Base-by-base conservation (phyloP, 2,329 filamentous ascomycete genomes). In the Phoma sp. region DNA sequence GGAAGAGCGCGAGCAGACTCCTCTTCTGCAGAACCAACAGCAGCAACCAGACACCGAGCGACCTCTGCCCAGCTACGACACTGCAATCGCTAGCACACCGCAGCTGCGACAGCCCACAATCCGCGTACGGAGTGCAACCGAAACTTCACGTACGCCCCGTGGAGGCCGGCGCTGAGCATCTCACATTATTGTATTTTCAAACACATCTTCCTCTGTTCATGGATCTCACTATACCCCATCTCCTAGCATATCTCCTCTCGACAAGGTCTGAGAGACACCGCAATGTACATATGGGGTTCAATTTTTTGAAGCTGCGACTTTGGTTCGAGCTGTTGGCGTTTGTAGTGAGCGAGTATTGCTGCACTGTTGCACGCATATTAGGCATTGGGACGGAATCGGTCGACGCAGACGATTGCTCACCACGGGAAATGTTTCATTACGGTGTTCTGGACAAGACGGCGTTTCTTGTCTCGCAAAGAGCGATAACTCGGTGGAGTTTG, bases 31-130 rank as follows among this genome's bases (percentile, higher is more conserved):
- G 38, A 61, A 64, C 25, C 62, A 59, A 35, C 66, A 65, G 57
- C 58, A 60, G 48, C 36, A 54, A 55, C 57, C 47, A 11, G 49
- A 55, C 46, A 48, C 44, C 51, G 59, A 75, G 88, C 90, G 48
- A 23, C 90, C 91, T 0, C 92, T 95, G 59, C 91, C 91, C 2
- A 93, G 86, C 66, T 96, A 96, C 70, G 90, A 87, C 71, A 90
- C 90, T 55, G 91, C 90, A 1, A 81, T 92, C 80, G 72, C 97
- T 88, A 70, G 96, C 91, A 56, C 64, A 37, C 65, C 69, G 8
- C 58, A 62, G 24, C 58, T 66, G 18, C 64, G 47, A 22, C 57
- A 61, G 23, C 65, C 65, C 4, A 59, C 56, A 4, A 68, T 68
- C 18, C 52, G 65, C 50, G 65, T 68, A 18, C 57, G 65, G 33